These are phyloP conservation scores for Taphrina deformans DNA, from an alignment of 1,139 yeast genomes.

Conservation along the genomic window DNA sequence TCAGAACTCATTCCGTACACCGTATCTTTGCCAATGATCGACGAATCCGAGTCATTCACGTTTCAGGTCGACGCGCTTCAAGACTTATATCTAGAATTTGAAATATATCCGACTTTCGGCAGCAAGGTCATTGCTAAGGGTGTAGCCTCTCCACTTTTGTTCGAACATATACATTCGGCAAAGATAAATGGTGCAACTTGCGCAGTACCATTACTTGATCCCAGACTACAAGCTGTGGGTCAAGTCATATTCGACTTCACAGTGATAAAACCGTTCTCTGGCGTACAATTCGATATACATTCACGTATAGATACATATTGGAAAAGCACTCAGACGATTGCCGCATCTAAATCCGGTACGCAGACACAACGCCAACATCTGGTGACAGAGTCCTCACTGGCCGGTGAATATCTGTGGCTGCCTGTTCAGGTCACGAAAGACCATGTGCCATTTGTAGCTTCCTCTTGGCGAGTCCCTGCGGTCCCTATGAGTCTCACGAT, in stretches of 20 bases:
- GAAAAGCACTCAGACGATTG: conserved; percentile 69
- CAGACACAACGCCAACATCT: conserved; percentile 42
- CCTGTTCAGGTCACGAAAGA: conserved; percentile 74
- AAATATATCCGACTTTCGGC: conserved; percentile 91
- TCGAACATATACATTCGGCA: conserved; percentile 46
- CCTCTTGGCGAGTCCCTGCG: conserved; percentile 42
- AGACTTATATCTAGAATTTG: conserved; percentile 80
- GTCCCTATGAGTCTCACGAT: background rate
- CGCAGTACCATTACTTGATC: conserved; percentile 76
- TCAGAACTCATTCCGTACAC: conserved; percentile 67
- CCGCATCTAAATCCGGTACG: background rate
- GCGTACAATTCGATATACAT: conserved; percentile 78
- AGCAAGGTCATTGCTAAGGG: conserved; percentile 88
- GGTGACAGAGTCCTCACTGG: conserved; percentile 87
- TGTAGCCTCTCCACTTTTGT: conserved; percentile 63
- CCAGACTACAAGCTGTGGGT: conserved; percentile 79
- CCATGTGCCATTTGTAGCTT: conserved; percentile 82
- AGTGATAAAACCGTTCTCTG: conserved; percentile 85
- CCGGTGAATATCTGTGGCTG: conserved; percentile 74
- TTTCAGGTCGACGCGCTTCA: conserved; percentile 84
- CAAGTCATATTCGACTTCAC: conserved; percentile 75
- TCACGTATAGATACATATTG: conserved; percentile 80
- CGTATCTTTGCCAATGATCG: conserved; percentile 73
- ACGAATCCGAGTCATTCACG: conserved; percentile 68
- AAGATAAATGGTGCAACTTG: background rate